Percentiles rank a stretch among this genome's conserved stretches.
phyloP scores from a whole-genome alignment of 2,329 filamentous ascomycete species.

The Curvularia sp. region DNA sequence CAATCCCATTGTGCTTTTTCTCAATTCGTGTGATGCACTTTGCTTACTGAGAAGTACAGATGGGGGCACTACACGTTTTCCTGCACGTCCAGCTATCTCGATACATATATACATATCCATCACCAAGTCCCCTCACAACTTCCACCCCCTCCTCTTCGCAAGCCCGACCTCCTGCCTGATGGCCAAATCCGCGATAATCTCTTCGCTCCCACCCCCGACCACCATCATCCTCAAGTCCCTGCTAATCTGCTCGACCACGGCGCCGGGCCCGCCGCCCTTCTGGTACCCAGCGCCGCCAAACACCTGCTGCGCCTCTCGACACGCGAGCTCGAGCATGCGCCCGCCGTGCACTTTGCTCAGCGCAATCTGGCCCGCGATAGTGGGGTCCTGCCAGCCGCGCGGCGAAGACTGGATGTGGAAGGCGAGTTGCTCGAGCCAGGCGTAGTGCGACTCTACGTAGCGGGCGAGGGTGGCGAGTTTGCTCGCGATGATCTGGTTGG shows the following conservation, averaged over 20 bases:
- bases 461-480: constrained; percentile 67
- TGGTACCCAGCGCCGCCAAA: constrained; percentile 63
- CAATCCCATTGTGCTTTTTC: background rate
- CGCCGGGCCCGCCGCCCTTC: constrained; percentile 58
- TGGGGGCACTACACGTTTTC: too few relatives aligned
- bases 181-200: constrained; percentile 62
- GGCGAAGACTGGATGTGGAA: constrained; percentile 60
- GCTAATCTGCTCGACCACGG: constrained; percentile 62
- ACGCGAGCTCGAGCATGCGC: constrained; percentile 59
- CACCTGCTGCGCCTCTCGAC: constrained; percentile 62
- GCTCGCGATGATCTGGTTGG: constrained; percentile 65
- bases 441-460: constrained; percentile 67
- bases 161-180: constrained; percentile 58
- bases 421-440: constrained; percentile 68
- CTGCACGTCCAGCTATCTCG: too few relatives aligned
- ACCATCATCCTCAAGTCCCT: constrained; percentile 63
- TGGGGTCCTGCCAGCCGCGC: constrained; percentile 50
- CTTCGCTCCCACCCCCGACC: constrained; percentile 62
- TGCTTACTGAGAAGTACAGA: too few relatives aligned
- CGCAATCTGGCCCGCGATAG: constrained; percentile 51
- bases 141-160: constrained; percentile 55
- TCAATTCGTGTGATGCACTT: too few relatives aligned
- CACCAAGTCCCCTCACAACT: constrained; percentile 31
- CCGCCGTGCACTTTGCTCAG: constrained; percentile 60
- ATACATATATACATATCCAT: too few relatives aligned